A percentile compares a stretch with the other conserved stretches of the same genome.
phyloP scores from a whole-genome alignment of 768 basidiomycete genomes.

The Termitomyces sp. region DNA sequence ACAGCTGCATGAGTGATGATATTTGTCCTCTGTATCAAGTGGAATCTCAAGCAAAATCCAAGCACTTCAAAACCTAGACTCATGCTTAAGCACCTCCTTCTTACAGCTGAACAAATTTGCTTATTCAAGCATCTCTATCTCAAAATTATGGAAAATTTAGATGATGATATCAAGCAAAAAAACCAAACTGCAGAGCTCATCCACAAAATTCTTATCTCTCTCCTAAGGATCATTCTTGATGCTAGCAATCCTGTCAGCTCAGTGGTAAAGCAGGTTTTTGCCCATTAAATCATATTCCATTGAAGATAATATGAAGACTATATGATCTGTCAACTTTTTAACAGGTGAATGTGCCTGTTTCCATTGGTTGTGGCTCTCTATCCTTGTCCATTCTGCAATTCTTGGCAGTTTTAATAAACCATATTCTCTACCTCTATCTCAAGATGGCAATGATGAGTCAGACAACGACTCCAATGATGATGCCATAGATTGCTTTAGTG shows the following conservation, averaged over 20 bases:
- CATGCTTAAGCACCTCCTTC: background rate
- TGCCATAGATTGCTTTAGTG: no score
- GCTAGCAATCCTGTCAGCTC: background rate
- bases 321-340: background rate
- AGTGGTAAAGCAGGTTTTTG: background rate
- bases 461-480: background rate
- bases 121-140: background rate
- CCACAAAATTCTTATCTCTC: background rate
- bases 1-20: background rate
- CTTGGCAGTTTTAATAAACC: background rate
- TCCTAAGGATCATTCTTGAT: background rate
- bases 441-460: no score
- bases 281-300: background rate
- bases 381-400: background rate
- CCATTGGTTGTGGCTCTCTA: background rate
- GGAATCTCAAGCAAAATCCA: background rate
- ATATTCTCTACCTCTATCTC: background rate
- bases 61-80: background rate
- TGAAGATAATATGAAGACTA: background rate
- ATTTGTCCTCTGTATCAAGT: background rate
- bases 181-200: background rate
- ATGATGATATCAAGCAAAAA: no score
- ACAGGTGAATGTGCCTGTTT: background rate
- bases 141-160: no score
- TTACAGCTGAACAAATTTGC: background rate